These are phyloP conservation scores for Rhodotorula sp. DNA, from an alignment of 1,284 basidiomycete species.

Conservation along the genomic window DNA sequence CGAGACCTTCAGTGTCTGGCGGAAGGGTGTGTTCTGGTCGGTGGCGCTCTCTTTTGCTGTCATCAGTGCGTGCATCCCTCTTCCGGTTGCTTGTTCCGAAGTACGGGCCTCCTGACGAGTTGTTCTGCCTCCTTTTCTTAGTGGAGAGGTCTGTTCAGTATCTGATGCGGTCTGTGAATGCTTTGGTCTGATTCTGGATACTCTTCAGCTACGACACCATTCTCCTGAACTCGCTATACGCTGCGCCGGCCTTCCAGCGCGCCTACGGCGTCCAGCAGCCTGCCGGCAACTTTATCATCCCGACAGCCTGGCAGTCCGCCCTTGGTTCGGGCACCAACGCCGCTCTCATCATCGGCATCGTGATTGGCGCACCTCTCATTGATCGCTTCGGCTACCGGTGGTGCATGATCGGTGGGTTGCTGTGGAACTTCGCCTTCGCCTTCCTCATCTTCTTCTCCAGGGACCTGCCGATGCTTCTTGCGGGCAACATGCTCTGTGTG, in stretches of 20 bases:
- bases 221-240: constrained; percentile 44
- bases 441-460: constrained; percentile 53
- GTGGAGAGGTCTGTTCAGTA: constrained; percentile 50
- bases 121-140: not conserved
- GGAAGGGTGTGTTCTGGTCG: constrained; percentile 55
- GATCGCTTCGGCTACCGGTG: constrained; percentile 53
- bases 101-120: not conserved
- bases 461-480: constrained; percentile 50
- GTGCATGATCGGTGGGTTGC: constrained; percentile 48
- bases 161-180: too few relatives aligned
- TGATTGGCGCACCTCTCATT: constrained; percentile 51
- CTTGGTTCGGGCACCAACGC: constrained; percentile 49
- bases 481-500: constrained; percentile 50
- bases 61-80: constrained; percentile 42
- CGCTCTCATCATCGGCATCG: constrained; percentile 53
- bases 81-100: not conserved
- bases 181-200: too few relatives aligned
- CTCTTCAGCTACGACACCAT: constrained; percentile 47
- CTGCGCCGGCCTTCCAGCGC: constrained; percentile 49
- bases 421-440: constrained; percentile 49
- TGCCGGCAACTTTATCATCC: constrained; percentile 51
- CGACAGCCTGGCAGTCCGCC: constrained; percentile 56
- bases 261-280: constrained; percentile 47
- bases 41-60: constrained; percentile 54
- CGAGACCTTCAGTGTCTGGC: constrained; percentile 53